A percentile compares a stretch with the other conserved stretches of the same genome.
These are phyloP conservation scores for Neurospora discreta DNA, from an alignment of 495 filamentous ascomycete genomes.

Conservation along the genomic window DNA sequence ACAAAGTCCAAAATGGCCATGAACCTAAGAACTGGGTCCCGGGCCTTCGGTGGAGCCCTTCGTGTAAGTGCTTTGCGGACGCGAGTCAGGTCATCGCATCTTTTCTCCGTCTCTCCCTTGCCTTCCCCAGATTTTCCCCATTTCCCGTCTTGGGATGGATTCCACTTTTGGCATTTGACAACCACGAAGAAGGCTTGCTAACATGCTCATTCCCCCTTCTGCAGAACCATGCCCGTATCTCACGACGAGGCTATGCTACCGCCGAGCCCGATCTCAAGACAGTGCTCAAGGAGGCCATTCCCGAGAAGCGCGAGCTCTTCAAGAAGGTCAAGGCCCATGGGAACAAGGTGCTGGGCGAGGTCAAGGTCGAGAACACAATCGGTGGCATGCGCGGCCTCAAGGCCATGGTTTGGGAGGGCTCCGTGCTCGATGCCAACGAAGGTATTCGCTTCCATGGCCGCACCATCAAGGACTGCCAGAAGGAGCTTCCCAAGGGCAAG, in stretches of 20 bases:
- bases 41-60: slow-evolving; percentile 33
- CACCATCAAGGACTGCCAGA: slow-evolving; percentile 96
- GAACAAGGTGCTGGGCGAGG: slow-evolving; percentile 76
- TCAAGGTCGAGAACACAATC: slow-evolving; percentile 87
- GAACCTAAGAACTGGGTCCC: slow-evolving; percentile 16
- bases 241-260: slow-evolving; percentile 48
- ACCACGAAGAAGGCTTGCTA: slow-evolving; percentile 23
- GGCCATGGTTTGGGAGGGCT: slow-evolving; percentile 98
- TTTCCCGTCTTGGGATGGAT: not conserved
- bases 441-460: slow-evolving; percentile 96
- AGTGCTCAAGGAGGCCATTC: slow-evolving; percentile 70
- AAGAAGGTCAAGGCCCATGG: slow-evolving; percentile 81
- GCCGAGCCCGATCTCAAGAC: slow-evolving; percentile 81
- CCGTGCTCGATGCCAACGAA: slow-evolving; percentile 91
- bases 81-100: not conserved
- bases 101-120: not conserved
- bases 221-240: slow-evolving; percentile 12
- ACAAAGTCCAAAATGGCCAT: slow-evolving; percentile 11
- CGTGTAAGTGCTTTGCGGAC: slow-evolving; percentile 32
- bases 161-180: not conserved
- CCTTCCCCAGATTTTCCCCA: not conserved
- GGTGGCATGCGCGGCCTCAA: slow-evolving; percentile 97
- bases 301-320: slow-evolving; percentile 82
- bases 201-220: slow-evolving; percentile 5
- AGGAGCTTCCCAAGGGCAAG: slow-evolving; percentile 82